Percentiles rank a stretch among this genome's conserved stretches.
Evolutionary conservation across 106 monocot species (phyloP).

Genomic region (Dioscorea alata): DNA sequence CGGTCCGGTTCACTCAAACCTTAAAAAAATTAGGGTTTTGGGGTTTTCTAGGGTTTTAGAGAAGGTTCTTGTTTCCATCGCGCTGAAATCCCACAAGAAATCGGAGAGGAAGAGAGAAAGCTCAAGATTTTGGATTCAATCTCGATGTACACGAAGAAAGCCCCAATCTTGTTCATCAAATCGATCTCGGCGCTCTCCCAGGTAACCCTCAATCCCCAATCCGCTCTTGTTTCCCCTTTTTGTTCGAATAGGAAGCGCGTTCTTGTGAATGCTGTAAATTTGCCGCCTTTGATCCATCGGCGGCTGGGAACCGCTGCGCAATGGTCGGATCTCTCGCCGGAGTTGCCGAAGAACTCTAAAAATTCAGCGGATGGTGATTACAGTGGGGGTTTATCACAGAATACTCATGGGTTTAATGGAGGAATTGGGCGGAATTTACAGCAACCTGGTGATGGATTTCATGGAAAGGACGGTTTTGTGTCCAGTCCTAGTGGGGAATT

Average conservation of each 20-base stretch:
- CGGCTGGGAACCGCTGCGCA: slow-evolving; percentile 9
- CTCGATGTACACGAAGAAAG: slow-evolving; percentile 1
- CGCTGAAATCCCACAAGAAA: no score
- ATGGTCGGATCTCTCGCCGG: slow-evolving; percentile 1
- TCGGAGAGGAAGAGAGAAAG: no score
- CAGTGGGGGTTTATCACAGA: not conserved
- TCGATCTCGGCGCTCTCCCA: slow-evolving; percentile 2
- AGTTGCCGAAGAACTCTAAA: not conserved
- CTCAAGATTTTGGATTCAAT: no score
- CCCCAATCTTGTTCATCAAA: slow-evolving; percentile 1
- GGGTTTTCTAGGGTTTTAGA: no score
- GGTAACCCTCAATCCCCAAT: not conserved
- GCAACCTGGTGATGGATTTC: not conserved
- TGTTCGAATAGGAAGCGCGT: not conserved
- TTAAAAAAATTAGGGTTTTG: no score
- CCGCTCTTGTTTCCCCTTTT: not conserved
- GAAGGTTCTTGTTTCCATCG: no score
- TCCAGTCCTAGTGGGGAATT: not conserved
- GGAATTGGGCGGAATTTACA: not conserved
- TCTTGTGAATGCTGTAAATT: not conserved
- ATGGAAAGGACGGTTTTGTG: no score
- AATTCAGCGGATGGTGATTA: not conserved
- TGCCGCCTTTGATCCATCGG: not conserved
- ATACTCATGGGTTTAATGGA: not conserved
- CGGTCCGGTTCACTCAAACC: no score